These are phyloP conservation scores for Colletotrichum tamarilloi DNA, from an alignment of 2,329 filamentous ascomycete species.

Conservation along the genomic window DNA sequence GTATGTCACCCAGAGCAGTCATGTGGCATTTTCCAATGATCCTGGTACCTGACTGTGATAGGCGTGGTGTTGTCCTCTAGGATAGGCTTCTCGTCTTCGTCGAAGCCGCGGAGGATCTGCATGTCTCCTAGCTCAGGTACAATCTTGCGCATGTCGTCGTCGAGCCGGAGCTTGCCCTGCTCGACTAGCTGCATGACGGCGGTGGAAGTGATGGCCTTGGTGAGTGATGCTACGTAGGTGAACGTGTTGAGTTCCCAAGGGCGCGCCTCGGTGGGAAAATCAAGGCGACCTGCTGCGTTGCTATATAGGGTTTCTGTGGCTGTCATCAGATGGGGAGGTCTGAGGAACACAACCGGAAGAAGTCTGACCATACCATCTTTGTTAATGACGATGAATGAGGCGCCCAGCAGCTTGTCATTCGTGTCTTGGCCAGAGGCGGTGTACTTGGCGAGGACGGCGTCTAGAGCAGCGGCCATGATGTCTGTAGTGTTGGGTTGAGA, in stretches of 20 bases:
- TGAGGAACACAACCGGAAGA: background rate
- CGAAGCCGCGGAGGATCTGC: slow-evolving; percentile 52
- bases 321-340: background rate
- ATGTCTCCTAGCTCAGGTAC: slow-evolving; percentile 48
- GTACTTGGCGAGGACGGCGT: slow-evolving; percentile 44
- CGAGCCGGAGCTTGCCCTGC: slow-evolving; percentile 45
- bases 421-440: slow-evolving; percentile 44
- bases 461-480: slow-evolving; percentile 7
- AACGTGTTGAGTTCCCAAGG: slow-evolving; percentile 48
- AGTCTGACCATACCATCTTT: slow-evolving; percentile 47
- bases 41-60: slow-evolving; percentile 51
- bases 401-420: slow-evolving; percentile 48
- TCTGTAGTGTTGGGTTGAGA: too few relatives aligned
- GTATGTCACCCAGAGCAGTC: background rate
- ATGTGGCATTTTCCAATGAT: too few relatives aligned
- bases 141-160: slow-evolving; percentile 48
- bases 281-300: slow-evolving; percentile 49
- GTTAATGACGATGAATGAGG: slow-evolving; percentile 48
- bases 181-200: slow-evolving; percentile 55
- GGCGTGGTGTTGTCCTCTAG: slow-evolving; percentile 49
- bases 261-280: slow-evolving; percentile 42
- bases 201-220: slow-evolving; percentile 53
- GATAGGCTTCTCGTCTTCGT: slow-evolving; percentile 47
- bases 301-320: slow-evolving; percentile 47
- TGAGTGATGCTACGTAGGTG: slow-evolving; percentile 54